Conservation (phyloP, 371 early-diverging fungal genomes). For the Nematocida ironsii region DNA sequence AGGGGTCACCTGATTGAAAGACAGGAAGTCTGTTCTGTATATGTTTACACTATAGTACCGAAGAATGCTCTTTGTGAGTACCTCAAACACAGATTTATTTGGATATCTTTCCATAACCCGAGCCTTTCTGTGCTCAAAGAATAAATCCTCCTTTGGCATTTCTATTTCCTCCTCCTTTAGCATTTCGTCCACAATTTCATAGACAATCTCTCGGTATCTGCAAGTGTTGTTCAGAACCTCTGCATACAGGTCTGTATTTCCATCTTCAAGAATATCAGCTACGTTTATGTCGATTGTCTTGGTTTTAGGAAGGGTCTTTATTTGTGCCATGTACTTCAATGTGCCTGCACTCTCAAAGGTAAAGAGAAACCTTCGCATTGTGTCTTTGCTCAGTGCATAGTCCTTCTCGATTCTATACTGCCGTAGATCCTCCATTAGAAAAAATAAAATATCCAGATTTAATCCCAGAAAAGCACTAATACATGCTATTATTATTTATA, state of each 20-base stretch:
- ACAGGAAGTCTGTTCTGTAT: slow-evolving; percentile 5
- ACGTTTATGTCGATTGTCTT: slow-evolving; percentile 60
- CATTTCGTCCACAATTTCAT: slow-evolving; percentile 68
- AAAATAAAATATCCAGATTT: slow-evolving; percentile 24
- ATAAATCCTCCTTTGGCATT: slow-evolving; percentile 63
- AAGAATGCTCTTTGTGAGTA: slow-evolving; percentile 63
- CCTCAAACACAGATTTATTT: slow-evolving; percentile 59
- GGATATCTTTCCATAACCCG: slow-evolving; percentile 68
- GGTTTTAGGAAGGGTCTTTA: slow-evolving; percentile 23
- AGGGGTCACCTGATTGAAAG: slow-evolving; percentile 79
- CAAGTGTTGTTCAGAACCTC: slow-evolving; percentile 64
- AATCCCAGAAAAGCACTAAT: not conserved
- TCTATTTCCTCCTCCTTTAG: slow-evolving; percentile 61
- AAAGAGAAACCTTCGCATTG: slow-evolving; percentile 65
- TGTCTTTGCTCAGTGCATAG: slow-evolving; percentile 63
- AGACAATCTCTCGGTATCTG: slow-evolving; percentile 66
- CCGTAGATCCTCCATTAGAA: slow-evolving; percentile 63
- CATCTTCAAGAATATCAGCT: slow-evolving; percentile 64
- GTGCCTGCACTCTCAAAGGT: slow-evolving; percentile 64
- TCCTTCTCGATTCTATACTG: slow-evolving; percentile 50
- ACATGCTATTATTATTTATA: no score
- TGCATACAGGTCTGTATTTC: slow-evolving; percentile 62
- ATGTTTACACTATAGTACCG: slow-evolving; percentile 64
- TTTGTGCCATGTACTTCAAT: slow-evolving; percentile 64
- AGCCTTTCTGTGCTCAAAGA: slow-evolving; percentile 67